Conservation (phyloP, 2,329 filamentous ascomycete genomes). For the Alternaria rosae region DNA sequence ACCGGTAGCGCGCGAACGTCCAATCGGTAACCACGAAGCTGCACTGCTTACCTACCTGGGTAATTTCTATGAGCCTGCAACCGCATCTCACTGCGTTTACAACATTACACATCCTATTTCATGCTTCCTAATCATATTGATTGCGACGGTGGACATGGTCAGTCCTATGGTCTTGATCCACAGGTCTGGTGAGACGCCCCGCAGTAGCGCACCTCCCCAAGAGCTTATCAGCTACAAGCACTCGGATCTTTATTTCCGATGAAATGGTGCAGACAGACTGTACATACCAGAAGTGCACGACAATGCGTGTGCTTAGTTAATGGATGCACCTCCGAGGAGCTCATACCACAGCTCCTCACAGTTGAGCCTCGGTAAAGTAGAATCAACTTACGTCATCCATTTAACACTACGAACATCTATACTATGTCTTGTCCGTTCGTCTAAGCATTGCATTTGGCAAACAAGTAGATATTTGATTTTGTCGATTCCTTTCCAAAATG, state of each 20-base stretch:
- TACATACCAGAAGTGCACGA: neutral
- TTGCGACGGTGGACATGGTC: neutral
- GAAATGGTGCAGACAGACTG: neutral
- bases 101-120: neutral
- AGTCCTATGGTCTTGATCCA: neutral
- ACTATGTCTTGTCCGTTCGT: neutral
- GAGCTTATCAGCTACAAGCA: neutral
- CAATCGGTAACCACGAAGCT: neutral
- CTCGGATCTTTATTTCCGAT: neutral
- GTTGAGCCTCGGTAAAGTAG: constrained; percentile 29
- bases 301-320: neutral
- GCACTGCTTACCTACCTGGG: neutral
- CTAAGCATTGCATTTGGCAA: neutral
- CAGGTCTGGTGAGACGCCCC: neutral
- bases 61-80: neutral
- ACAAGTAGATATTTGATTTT: neutral
- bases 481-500: constrained; percentile 45
- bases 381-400: constrained; percentile 31
- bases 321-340: neutral
- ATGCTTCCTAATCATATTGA: neutral
- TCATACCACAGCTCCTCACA: constrained; percentile 12
- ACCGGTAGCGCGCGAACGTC: neutral
- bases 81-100: neutral
- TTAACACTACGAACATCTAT: constrained; percentile 2
- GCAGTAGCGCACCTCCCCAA: neutral